Percentiles rank a stretch among this genome's conserved stretches.
phyloP scores from a whole-genome alignment of 352 stramenopile species.

The Pythium rishiriense region DNA sequence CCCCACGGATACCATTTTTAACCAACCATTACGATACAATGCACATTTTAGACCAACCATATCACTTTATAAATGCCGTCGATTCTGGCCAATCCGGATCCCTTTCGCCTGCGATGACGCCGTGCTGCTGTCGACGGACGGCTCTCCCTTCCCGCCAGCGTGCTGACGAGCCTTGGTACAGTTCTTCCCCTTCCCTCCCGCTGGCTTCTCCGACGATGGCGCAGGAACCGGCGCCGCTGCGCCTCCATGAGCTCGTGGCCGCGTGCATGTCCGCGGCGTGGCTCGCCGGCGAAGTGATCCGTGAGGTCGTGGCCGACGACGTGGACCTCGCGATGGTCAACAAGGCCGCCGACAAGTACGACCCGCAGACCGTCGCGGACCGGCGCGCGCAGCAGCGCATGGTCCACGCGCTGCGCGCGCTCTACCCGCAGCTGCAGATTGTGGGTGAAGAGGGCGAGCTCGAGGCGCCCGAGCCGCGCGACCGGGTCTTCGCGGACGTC shows the following conservation, averaged over 20 bases:
- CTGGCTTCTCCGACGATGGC: slow-evolving; percentile 2
- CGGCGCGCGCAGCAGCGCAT: slow-evolving; percentile 76
- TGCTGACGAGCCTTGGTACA: too few relatives aligned
- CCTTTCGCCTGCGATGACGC: slow-evolving; percentile 1
- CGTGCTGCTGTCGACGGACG: slow-evolving; percentile 20
- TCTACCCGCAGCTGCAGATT: slow-evolving; percentile 56
- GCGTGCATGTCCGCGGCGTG: slow-evolving; percentile 59
- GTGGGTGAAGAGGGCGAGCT: slow-evolving; percentile 76
- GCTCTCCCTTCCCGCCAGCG: too few relatives aligned
- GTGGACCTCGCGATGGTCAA: slow-evolving; percentile 68
- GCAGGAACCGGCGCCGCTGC: slow-evolving; percentile 5
- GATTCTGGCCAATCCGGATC: slow-evolving; percentile 5
- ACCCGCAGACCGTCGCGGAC: slow-evolving; percentile 78
- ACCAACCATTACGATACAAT: neutral
- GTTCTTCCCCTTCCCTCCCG: neutral
- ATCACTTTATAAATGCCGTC: neutral
- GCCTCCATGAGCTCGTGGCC: slow-evolving; percentile 42
- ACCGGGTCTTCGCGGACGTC: slow-evolving; percentile 52
- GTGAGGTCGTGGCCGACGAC: slow-evolving; percentile 56
- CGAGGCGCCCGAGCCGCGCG: slow-evolving; percentile 39
- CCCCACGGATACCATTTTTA: neutral
- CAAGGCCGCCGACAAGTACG: slow-evolving; percentile 72
- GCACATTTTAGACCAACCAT: slow-evolving; percentile 5
- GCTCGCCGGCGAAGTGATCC: slow-evolving; percentile 64
- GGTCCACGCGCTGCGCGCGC: slow-evolving; percentile 51